A percentile compares a stretch with the other conserved stretches of the same genome.
Conservation (phyloP, 257 asterid species). For the Nicotiana knightiana region DNA sequence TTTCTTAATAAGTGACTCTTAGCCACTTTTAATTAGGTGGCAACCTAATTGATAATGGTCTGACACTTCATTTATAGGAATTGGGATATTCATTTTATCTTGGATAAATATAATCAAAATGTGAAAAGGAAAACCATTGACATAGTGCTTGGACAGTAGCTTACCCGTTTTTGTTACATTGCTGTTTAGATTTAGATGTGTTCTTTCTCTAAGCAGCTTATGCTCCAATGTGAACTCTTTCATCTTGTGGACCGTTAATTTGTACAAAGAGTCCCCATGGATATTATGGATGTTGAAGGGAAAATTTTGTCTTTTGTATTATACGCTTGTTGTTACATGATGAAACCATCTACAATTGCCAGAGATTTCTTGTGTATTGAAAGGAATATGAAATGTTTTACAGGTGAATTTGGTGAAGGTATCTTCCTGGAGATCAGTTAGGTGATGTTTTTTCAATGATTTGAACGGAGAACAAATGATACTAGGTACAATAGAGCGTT, state of each 20-base stretch:
- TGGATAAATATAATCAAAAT: background rate
- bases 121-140: background rate
- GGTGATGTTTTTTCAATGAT: no score
- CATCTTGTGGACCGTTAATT: background rate
- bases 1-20: no score
- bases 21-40: no score
- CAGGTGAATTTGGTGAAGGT: no score
- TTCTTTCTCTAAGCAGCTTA: background rate
- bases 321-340: background rate
- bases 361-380: no score
- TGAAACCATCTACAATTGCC: background rate
- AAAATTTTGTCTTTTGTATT: background rate
- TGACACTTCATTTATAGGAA: no score
- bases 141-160: background rate
- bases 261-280: background rate
- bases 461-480: no score
- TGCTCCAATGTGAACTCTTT: background rate
- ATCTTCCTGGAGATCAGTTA: background rate
- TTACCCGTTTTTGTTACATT: background rate
- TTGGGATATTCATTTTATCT: background rate
- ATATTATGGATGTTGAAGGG: background rate
- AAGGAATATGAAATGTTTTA: no score
- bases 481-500: no score
- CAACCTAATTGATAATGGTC: no score
- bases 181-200: background rate